Evolutionary conservation across 2,329 filamentous ascomycete species (phyloP).

Genomic region (Cercospora sp.): DNA sequence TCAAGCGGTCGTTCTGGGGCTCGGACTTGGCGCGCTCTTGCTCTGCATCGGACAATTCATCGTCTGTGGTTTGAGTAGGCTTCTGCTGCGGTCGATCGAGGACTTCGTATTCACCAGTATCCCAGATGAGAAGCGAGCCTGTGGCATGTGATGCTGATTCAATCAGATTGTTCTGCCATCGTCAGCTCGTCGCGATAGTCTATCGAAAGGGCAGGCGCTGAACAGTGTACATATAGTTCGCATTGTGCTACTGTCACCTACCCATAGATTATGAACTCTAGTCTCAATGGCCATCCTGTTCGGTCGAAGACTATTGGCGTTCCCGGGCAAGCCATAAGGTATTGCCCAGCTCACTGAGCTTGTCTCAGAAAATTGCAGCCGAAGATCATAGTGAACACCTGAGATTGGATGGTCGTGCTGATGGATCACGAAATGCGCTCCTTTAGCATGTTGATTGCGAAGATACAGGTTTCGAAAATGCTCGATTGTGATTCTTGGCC

Average conservation of each 20-base stretch:
- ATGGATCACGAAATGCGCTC: slow-evolving; percentile 64
- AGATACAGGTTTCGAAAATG: slow-evolving; percentile 50
- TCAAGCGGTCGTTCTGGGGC: slow-evolving; percentile 42
- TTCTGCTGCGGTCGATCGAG: slow-evolving; percentile 32
- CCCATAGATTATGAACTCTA: slow-evolving; percentile 47
- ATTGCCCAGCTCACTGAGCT: slow-evolving; percentile 62
- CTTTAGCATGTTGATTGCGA: slow-evolving; percentile 48
- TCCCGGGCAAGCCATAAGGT: slow-evolving; percentile 47
- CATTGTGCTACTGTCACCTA: slow-evolving; percentile 22
- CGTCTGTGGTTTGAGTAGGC: slow-evolving; percentile 35
- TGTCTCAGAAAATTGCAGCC: slow-evolving; percentile 66
- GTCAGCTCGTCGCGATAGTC: slow-evolving; percentile 18
- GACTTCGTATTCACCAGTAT: slow-evolving; percentile 47
- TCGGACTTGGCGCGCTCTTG: slow-evolving; percentile 11
- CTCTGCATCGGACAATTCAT: slow-evolving; percentile 37
- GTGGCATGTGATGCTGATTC: slow-evolving; percentile 47
- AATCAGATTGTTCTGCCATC: slow-evolving; percentile 46
- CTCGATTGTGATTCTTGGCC: slow-evolving; percentile 43
- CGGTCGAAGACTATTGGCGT: slow-evolving; percentile 43
- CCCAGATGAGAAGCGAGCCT: slow-evolving; percentile 49
- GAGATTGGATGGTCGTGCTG: slow-evolving; percentile 72
- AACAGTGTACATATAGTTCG: neutral
- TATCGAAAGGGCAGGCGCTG: neutral
- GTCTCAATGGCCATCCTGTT: slow-evolving; percentile 50
- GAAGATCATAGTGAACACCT: slow-evolving; percentile 59